Percentiles rank a stretch among this genome's conserved stretches.
Conservation (phyloP, 768 basidiomycete genomes). For the Mycena polygramma region DNA sequence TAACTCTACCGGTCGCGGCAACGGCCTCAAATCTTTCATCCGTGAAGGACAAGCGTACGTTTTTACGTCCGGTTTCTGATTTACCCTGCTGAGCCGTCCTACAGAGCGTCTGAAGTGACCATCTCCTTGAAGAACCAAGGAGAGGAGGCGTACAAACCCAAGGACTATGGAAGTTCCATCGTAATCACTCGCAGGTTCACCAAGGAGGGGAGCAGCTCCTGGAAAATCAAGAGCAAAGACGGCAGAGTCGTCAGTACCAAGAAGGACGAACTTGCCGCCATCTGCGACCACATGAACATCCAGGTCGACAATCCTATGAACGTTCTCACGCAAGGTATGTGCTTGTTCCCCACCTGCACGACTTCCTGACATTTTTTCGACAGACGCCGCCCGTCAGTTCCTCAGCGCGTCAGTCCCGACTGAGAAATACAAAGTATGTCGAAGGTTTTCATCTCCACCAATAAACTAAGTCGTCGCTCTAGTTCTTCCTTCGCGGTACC, state of each 20-base stretch:
- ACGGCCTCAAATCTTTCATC: constrained; percentile 86
- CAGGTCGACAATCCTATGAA: constrained; percentile 98
- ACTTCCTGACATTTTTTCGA: neutral
- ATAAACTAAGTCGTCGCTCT: constrained; percentile 17
- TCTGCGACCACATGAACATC: constrained; percentile 96
- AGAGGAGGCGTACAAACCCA: constrained; percentile 86
- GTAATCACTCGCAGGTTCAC: constrained; percentile 85
- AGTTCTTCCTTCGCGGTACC: constrained; percentile 97
- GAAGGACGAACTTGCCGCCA: constrained; percentile 87
- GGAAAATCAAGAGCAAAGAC: constrained; percentile 85
- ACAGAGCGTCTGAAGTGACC: constrained; percentile 79
- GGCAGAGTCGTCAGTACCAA: constrained; percentile 78
- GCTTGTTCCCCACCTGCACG: neutral
- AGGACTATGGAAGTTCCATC: constrained; percentile 90
- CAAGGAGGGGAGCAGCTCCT: constrained; percentile 79
- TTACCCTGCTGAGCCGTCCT: constrained; percentile 5
- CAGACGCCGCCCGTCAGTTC: constrained; percentile 83
- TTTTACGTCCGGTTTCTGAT: neutral
- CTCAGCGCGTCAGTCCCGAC: constrained; percentile 82
- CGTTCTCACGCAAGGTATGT: constrained; percentile 85
- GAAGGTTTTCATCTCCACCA: neutral
- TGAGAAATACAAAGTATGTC: constrained; percentile 89
- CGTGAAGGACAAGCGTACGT: constrained; percentile 85
- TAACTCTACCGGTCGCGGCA: constrained; percentile 89
- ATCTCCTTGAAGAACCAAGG: constrained; percentile 92